Base-by-base conservation (phyloP, 352 stramenopile species). In the Ophiocytium majus region DNA sequence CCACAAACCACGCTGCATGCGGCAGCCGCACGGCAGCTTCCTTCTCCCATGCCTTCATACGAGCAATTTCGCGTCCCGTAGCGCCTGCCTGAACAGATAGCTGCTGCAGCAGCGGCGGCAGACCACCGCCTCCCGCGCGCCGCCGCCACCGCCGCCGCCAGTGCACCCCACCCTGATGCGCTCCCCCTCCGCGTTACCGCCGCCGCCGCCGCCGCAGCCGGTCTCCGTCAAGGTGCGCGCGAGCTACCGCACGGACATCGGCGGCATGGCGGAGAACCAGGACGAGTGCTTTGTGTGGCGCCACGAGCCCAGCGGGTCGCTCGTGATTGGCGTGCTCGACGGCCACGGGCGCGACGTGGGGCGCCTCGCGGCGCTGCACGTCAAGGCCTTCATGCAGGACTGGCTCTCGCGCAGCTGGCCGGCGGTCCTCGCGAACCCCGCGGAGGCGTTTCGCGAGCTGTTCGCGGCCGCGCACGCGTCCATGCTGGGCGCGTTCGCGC, bases 281-380 rank as follows among this genome's bases (percentile, higher is more conserved):
- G 94, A 97, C 83, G 91, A 93, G 32, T 95, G 93, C 89, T 95
- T 97, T 85, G 90, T 92, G 34, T 92, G 85, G 86, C 74, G 79
- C 31, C 84, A 85, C 81, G 84, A 88, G 80, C 57, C 80, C 19
- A 82, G 76, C 0, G 81, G 80, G 34, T 87, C 63, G 49, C 63
- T 88, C n/a, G 84, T 88, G 0, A 82, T 88, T 31, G 84, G 84
- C 31, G 84, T 88, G 32, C 36, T 88, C 19, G 84, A 88, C 66
- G 84, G 84, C 10, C 84, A 88, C 71, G 84, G 84, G 17, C 37
- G 84, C 28, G 84, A 88, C 33, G 84, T 88, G 37, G 84, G 84
- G 37, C 79, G 78, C 34, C 80, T 88, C 9, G 84, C 84, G 43
- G 84, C 84, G 35, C 50, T 86, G 31, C 37, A 75, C 9, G 79